Evolutionary conservation across 176 grass and related monocot genomes (phyloP), one percentile per base, ranked within the genome.

Genomic region (Ampelocalamus luodianensis): DNA sequence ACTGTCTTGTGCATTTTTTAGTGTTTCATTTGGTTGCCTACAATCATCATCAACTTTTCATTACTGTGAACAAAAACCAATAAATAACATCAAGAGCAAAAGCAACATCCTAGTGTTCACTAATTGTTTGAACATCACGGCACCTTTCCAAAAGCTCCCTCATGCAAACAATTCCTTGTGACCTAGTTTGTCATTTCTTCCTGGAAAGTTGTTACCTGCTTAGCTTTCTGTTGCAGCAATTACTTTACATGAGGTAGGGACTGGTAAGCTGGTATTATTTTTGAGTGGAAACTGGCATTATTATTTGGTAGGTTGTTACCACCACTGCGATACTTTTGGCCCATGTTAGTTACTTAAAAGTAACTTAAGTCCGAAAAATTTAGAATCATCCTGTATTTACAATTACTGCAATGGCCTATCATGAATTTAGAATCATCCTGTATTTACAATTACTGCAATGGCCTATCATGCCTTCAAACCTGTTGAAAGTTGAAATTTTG

Each of bases 161-260:
- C 60, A 74, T 74, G 71, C 29, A 27, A 51, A 53, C 46, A 74
- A 34, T 51, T 65, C 60, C 17, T 36, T 36, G 32, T 53, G 79
- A 69, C 34, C 34, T 80, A 23, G 78, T 50, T 45, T n/a, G 34
- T 81, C 74, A 58, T 40, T 40, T 54, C 45, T 51, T 80, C 62
- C 18, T 4, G 4, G 62, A 29, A 79, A 32, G 24, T 38, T 68
- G 78, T 36, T 80, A 37, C 50, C 11, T 50, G n/a, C 27, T 66
- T 49, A 51, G 72, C 8, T 11, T 74, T 50, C 3, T 68, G 26
- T 80, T 23, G 27, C 78, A 80, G 48, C 18, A n/a, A 50, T 36
- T 66, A 66, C 77, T 50, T 78, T 79, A 29, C 27, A 32, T 49
- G 24, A 45, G 17, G 18, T 23, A 48, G 62, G 17, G 26, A 38